Base-by-base conservation (phyloP, 2,329 filamentous ascomycete species). In the Aspergillus fijiensis region DNA sequence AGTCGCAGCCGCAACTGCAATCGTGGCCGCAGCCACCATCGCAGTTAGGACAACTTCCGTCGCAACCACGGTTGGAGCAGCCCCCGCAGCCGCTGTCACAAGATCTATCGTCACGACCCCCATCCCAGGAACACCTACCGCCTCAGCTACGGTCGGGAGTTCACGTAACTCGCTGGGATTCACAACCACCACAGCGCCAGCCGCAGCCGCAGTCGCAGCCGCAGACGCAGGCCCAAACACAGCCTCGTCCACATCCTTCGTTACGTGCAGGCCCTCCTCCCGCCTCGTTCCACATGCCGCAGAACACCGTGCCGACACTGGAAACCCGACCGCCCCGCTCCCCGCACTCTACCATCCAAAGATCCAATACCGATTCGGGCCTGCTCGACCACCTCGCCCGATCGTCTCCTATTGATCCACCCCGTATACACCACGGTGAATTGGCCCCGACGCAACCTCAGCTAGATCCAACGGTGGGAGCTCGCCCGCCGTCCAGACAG, bases 301-400 rank as follows among this genome's bases (percentile, higher is more conserved):
- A 69, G 57, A 59, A 60, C 49, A 47, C 63, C 42, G 49, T 55
- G 23, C 55, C 63, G 51, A 49, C 55, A 21, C 62, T 60, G 49
- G 62, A 65, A 31, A 57, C 66, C 39, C 63, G 65, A 55, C 53
- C 57, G 25, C 50, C 65, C 51, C 55, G 58, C 54, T 61, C 60
- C 45, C 59, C 64, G 55, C 62, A 63, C 57, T 61, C 63, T 2
- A 59, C 63, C 12, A 60, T 69, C 12, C 66, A 67, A 25, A 71
- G 71, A 19, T 68, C 68, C 56, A 69, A 63, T 57, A 71, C 70
- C 61, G 70, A 74, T 49, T 62, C 66, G 4, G 59, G 63, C n/a
- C 48, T 67, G 23, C 57, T 67, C 19, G 65, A 68, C n/a, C 62
- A 63, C 21, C 55, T 63, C 33, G 59, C 60, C 53, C 66, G 65